Conservation (phyloP, 148 eudicot genomes). For the Fagopyrum homotropicum region DNA sequence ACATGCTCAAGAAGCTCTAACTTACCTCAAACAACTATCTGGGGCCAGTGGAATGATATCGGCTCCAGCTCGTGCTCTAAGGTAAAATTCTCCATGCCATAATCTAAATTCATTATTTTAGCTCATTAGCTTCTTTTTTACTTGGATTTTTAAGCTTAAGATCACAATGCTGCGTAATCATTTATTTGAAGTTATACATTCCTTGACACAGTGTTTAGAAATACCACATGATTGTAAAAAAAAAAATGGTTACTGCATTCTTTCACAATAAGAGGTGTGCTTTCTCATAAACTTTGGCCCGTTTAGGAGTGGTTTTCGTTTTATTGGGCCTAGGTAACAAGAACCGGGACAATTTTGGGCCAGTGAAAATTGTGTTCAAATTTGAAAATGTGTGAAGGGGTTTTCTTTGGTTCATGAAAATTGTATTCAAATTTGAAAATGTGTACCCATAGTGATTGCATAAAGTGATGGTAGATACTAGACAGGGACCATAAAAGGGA, state of each 20-base stretch:
- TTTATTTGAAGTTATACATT: not conserved
- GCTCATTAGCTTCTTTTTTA: not conserved
- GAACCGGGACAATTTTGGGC: not conserved
- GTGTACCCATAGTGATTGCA: not conserved
- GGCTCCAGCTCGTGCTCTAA: conserved; percentile 29
- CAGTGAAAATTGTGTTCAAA: not conserved
- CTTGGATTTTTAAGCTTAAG: not conserved
- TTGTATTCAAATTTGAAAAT: conserved; percentile 13
- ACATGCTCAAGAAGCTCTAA: conserved; percentile 57
- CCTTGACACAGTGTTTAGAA: not conserved
- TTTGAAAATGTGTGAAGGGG: not conserved
- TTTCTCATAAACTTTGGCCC: no score
- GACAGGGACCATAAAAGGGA: not conserved
- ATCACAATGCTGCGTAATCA: not conserved
- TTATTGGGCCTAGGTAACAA: not conserved
- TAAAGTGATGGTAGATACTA: not conserved
- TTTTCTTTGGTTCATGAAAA: not conserved
- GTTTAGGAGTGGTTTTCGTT: not conserved
- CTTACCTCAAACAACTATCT: conserved; percentile 52
- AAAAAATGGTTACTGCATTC: not conserved
- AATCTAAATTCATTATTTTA: not conserved
- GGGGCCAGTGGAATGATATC: conserved; percentile 49
- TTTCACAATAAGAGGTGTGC: not conserved
- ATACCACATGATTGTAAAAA: not conserved
- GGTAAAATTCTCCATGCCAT: conserved; percentile 13